Base-by-base conservation (phyloP, 805 yeast genomes). In the Wickerhamiella spandovensis region DNA sequence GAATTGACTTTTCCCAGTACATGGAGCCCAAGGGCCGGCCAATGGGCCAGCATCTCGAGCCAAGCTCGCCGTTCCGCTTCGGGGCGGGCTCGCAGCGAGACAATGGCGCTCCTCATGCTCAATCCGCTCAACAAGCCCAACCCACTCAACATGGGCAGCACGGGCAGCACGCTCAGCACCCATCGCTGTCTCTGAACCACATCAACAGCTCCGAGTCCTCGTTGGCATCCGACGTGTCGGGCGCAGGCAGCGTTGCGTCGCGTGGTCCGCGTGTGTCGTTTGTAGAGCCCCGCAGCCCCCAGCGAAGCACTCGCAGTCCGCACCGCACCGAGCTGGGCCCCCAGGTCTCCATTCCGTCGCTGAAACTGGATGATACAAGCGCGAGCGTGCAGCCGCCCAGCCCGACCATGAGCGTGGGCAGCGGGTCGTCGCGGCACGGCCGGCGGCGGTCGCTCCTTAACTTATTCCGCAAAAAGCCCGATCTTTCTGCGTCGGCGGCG, bases 361-460 rank as follows among this genome's bases (percentile, higher is more conserved):
- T 41, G 7, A 25, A 17, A 3, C 28, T 22, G 44, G 25, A 22
- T 13, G 44, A 21, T 8, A 13, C 3, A 2, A 18, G 44, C 17
- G 13, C 20, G 24, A 8, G 28, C 15, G 6, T 35, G 8, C 28
- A 25, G 32, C 35, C 46, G 32, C n/a, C 35, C 12, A 24, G 32
- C 37, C 35, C 32, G 22, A 13, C 35, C 35, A 21, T 5, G 20
- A 43, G 46, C 35, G n/a, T 5, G 3, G 8, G 32, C 37, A 7
- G 18, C 23, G 25, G 20, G 23, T 17, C 46, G 30, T 7, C 30
- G 24, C 43, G 47, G 25, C 47, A 51, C 24, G 15, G 39, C n/a
- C 55, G 56, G 32, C 58, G 60, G n/a, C 51, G 56, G 20, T 57
- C 60, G 39, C 53, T 56, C 38, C 56, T 50, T 17, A 43, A 47